Percentiles rank a stretch among this genome's conserved stretches.
phyloP scores from a whole-genome alignment of 2,329 filamentous ascomycete genomes.

The Colletotrichum graminicola region DNA sequence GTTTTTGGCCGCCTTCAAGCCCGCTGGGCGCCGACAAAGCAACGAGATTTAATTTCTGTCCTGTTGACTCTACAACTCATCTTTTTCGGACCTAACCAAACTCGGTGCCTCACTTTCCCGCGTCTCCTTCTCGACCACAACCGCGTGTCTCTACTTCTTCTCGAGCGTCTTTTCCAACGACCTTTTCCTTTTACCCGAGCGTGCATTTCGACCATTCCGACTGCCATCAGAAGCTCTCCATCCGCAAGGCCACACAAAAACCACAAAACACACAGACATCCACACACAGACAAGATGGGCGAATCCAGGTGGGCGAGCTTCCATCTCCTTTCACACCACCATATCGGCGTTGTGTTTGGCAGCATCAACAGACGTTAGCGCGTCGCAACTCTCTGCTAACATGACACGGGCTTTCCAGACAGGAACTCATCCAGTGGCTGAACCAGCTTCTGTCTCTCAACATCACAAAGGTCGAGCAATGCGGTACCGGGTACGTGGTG shows the following conservation, averaged over 20 bases:
- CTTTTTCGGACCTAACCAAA: slow-evolving; percentile 34
- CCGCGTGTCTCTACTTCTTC: slow-evolving; percentile 32
- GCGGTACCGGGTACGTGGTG: slow-evolving; percentile 87
- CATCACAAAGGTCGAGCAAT: slow-evolving; percentile 98
- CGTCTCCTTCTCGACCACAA: slow-evolving; percentile 33
- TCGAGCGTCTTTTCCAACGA: slow-evolving; percentile 32
- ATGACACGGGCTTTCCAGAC: slow-evolving; percentile 67
- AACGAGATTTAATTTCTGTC: slow-evolving; percentile 46
- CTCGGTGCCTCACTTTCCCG: slow-evolving; percentile 23
- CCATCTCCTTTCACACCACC: slow-evolving; percentile 27
- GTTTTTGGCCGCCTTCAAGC: slow-evolving; percentile 42
- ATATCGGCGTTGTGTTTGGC: background rate
- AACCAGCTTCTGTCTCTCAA: slow-evolving; percentile 99
- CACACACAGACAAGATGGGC: slow-evolving; percentile 64
- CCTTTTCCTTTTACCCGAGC: slow-evolving; percentile 11
- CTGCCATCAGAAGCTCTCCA: background rate
- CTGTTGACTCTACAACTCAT: slow-evolving; percentile 32
- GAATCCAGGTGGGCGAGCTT: slow-evolving; percentile 67
- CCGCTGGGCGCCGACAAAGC: slow-evolving; percentile 43
- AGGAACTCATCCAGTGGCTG: slow-evolving; percentile 95
- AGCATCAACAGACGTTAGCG: slow-evolving; percentile 3
- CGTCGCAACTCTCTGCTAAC: slow-evolving; percentile 30
- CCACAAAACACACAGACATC: slow-evolving; percentile 1
- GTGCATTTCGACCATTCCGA: slow-evolving; percentile 17
- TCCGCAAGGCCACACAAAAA: slow-evolving; percentile 14